These are phyloP conservation scores for Epichloe sylvatica DNA, from an alignment of 2,329 filamentous ascomycete genomes.

Conservation along the genomic window DNA sequence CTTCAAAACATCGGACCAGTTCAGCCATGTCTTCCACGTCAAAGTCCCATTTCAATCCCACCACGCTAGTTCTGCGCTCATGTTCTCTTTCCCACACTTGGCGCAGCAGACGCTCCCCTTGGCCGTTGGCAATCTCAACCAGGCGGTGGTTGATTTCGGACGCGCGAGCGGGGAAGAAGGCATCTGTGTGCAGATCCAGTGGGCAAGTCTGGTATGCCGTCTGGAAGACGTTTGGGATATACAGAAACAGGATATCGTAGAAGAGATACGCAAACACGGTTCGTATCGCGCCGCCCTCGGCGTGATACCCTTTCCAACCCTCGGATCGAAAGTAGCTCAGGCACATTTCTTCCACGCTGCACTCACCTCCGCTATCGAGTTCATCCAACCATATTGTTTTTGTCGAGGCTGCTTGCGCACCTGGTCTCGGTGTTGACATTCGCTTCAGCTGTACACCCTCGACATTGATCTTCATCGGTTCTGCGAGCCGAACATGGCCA, in stretches of 20 bases:
- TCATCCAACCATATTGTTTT: constrained; percentile 86
- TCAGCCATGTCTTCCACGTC: constrained; percentile 64
- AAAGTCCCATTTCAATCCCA: constrained; percentile 86
- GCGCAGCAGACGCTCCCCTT: constrained; percentile 51
- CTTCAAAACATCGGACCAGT: constrained; percentile 63
- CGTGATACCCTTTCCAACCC: constrained; percentile 91
- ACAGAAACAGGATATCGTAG: constrained; percentile 83
- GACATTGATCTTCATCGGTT: constrained; percentile 61
- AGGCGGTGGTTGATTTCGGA: constrained; percentile 82
- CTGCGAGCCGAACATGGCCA: constrained; percentile 63
- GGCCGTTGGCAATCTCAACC: constrained; percentile 75
- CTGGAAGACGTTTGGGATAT: constrained; percentile 93
- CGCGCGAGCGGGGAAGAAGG: constrained; percentile 74
- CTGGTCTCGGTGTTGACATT: constrained; percentile 30
- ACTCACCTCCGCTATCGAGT: constrained; percentile 53
- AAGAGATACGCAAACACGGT: constrained; percentile 86
- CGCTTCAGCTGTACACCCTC: constrained; percentile 66
- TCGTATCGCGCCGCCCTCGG: constrained; percentile 81
- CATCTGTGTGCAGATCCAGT: constrained; percentile 81
- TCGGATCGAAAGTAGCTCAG: constrained; percentile 67
- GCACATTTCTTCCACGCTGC: constrained; percentile 88
- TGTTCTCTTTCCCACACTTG: constrained; percentile 55
- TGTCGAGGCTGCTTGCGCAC: constrained; percentile 33
- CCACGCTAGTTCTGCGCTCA: constrained; percentile 65
- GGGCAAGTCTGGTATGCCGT: constrained; percentile 91